These are phyloP conservation scores for Cordyceps farinosa DNA, from an alignment of 2,329 filamentous ascomycete genomes.

Conservation along the genomic window DNA sequence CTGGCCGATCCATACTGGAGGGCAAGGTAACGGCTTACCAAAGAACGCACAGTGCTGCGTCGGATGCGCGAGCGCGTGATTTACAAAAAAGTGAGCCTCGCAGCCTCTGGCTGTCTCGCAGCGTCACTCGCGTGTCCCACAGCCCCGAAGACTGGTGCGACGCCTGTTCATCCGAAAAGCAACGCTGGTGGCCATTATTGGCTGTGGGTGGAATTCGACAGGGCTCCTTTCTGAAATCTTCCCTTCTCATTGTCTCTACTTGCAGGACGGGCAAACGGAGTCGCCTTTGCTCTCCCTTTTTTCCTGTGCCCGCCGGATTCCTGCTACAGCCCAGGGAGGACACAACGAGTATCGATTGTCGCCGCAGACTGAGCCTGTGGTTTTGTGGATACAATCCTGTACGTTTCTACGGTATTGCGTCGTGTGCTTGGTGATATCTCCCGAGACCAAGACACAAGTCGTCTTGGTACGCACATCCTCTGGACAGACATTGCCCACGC, in stretches of 20 bases:
- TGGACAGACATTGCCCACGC: neutral
- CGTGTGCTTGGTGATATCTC: neutral
- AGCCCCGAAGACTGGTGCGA: slow-evolving; percentile 1
- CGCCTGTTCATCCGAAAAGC: neutral
- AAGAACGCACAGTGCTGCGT: neutral
- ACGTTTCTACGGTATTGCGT: neutral
- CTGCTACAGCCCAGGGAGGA: neutral
- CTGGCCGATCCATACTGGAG: neutral
- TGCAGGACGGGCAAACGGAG: neutral
- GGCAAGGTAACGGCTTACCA: slow-evolving; percentile 6
- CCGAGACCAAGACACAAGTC: neutral
- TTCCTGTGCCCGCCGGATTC: neutral
- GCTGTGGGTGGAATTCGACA: neutral
- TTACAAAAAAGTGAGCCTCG: slow-evolving; percentile 7
- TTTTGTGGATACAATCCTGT: neutral
- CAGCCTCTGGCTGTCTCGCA: neutral
- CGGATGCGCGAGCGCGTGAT: slow-evolving; percentile 10
- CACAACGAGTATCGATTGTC: neutral
- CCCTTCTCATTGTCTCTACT: neutral
- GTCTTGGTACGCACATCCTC: neutral
- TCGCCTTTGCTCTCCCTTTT: neutral
- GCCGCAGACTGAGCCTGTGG: neutral
- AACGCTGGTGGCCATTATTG: neutral
- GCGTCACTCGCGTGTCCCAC: slow-evolving; percentile 8
- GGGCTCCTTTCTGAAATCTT: neutral